Percentiles rank a stretch among this genome's conserved stretches.
Evolutionary conservation across 257 asterid species (phyloP).

Genomic region (Striga asiatica): DNA sequence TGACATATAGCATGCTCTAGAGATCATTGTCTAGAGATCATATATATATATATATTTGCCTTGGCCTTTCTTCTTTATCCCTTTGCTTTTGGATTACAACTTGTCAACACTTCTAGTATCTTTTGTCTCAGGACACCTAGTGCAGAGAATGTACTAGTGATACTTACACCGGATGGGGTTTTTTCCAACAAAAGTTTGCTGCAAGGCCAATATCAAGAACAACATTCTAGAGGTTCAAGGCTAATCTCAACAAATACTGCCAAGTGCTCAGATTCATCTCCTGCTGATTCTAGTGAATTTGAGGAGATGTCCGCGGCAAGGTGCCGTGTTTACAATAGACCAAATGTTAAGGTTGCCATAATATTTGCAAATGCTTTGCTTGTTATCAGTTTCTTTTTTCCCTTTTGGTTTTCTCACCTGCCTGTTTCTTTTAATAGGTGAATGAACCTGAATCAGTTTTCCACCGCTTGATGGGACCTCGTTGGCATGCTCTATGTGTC

Average conservation of each 20-base stretch:
- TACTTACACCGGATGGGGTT: conserved; percentile 59
- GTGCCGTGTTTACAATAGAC: conserved; percentile 55
- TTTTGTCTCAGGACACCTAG: conserved; percentile 59
- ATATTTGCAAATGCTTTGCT: background rate
- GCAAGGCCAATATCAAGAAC: conserved; percentile 51
- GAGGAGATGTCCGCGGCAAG: conserved; percentile 75
- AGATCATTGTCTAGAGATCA: too few relatives aligned
- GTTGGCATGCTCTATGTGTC: conserved; percentile 45
- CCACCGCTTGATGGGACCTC: conserved; percentile 83
- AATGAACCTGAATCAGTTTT: conserved; percentile 36
- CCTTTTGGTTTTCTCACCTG: conserved; percentile 1
- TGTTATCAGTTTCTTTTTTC: background rate
- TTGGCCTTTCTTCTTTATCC: background rate
- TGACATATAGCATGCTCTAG: too few relatives aligned
- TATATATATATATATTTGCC: background rate
- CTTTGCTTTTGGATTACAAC: background rate
- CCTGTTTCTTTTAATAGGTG: conserved; percentile 31
- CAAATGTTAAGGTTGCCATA: conserved; percentile 49
- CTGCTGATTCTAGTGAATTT: conserved; percentile 29
- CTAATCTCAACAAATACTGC: conserved; percentile 42
- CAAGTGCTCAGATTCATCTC: conserved; percentile 42
- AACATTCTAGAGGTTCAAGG: conserved; percentile 49
- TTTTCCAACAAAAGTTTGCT: conserved; percentile 48
- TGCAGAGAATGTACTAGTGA: conserved; percentile 60
- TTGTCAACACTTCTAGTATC: background rate